A percentile compares a stretch with the other conserved stretches of the same genome.
Conservation (phyloP, 1,284 basidiomycete species). For the Xerocomus nothofagi region DNA sequence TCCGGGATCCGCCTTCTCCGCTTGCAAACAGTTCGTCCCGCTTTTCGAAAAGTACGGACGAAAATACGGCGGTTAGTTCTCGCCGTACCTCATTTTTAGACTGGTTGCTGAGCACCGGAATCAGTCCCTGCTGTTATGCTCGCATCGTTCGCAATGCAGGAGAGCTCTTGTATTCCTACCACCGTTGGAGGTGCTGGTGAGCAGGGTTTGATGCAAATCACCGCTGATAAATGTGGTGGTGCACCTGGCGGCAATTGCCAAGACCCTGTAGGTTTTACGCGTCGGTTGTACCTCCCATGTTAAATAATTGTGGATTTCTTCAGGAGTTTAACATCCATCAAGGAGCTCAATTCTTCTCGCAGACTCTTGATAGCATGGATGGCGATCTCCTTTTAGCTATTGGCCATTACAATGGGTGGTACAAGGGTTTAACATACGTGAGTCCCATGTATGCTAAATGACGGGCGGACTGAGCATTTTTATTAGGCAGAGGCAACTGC, state of each 20-base stretch:
- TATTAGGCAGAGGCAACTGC: constrained; percentile 57
- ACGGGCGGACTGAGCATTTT: constrained; percentile 10
- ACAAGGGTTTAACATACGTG: constrained; percentile 58
- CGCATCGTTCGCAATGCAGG: constrained; percentile 85
- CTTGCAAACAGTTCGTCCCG: constrained; percentile 57
- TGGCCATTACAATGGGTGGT: constrained; percentile 84
- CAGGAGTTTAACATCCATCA: constrained; percentile 70
- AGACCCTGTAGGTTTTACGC: constrained; percentile 47
- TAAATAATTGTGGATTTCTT: not conserved
- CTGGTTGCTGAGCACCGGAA: not conserved
- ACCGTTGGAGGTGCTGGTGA: constrained; percentile 78
- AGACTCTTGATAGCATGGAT: constrained; percentile 43
- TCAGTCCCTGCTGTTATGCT: constrained; percentile 60
- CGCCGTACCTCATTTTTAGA: not conserved
- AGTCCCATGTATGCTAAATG: constrained; percentile 23
- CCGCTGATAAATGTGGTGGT: constrained; percentile 72
- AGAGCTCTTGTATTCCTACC: constrained; percentile 70
- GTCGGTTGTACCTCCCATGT: not conserved
- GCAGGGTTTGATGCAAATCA: constrained; percentile 85
- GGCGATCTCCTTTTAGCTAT: constrained; percentile 65
- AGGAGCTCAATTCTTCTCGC: constrained; percentile 61
- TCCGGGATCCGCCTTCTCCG: constrained; percentile 56
- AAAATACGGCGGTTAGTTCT: constrained; percentile 45
- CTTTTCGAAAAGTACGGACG: constrained; percentile 64
- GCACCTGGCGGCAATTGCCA: constrained; percentile 66